These are phyloP conservation scores for Cyclocybe aegerita DNA, from an alignment of 768 basidiomycete genomes.

Conservation along the genomic window DNA sequence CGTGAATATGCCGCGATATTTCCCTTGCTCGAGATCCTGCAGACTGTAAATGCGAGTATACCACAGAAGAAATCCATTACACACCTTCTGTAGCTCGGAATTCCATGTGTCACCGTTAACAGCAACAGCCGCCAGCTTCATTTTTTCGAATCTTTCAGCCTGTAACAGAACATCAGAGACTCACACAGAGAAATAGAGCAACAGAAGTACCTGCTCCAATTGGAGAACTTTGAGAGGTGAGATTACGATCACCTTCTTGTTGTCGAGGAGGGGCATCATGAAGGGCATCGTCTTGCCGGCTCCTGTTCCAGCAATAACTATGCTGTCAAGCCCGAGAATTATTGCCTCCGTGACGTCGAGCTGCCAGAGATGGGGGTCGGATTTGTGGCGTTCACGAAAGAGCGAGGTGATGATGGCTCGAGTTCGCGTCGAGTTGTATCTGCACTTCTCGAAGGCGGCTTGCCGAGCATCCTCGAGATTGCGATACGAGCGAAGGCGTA, in stretches of 20 bases:
- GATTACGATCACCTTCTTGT: conserved; percentile 28
- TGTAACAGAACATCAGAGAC: conserved; percentile 13
- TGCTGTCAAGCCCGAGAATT: conserved; percentile 29
- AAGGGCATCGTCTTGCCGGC: conserved; percentile 38
- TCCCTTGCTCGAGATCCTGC: conserved; percentile 23
- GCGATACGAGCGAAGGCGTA: too few relatives aligned
- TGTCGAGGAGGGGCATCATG: conserved; percentile 25
- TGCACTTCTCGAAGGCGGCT: too few relatives aligned
- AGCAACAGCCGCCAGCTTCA: conserved; percentile 27
- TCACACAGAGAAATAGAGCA: neutral
- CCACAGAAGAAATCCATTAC: conserved; percentile 6
- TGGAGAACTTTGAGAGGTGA: conserved; percentile 37
- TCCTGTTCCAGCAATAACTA: conserved; percentile 37
- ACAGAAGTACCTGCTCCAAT: conserved; percentile 30
- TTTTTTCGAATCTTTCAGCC: conserved; percentile 22
- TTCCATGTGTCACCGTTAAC: conserved; percentile 37
- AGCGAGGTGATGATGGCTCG: too few relatives aligned
- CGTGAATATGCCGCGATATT: conserved; percentile 28
- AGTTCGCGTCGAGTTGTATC: too few relatives aligned
- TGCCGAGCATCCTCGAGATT: too few relatives aligned
- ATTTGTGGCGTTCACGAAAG: too few relatives aligned
- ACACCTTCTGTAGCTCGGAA: conserved; percentile 24
- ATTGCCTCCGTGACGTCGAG: conserved; percentile 36
- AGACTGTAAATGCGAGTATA: too few relatives aligned
- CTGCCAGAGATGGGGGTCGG: conserved; percentile 33